Evolutionary conservation across 768 basidiomycete genomes (phyloP), one percentile per base, ranked within the genome.

Genomic region (Phylloporus arenicola): DNA sequence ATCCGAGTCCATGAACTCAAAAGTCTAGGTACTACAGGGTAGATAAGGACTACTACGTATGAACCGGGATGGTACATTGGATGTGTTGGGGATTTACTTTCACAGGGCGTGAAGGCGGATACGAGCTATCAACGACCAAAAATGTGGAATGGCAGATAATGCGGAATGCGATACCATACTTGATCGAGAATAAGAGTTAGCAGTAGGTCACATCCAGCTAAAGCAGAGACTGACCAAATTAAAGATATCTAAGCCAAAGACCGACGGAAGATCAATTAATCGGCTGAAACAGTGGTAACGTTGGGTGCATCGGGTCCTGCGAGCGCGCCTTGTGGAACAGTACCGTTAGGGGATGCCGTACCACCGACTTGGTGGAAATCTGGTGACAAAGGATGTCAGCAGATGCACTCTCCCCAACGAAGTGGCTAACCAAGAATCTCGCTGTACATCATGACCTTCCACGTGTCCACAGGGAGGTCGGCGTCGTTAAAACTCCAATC

Each of bases 401-500:
- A 20, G 16, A 48, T n/a, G 33, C 42, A 14, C 31, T 13, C 17
- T 41, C 11, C 17, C 6, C 11, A 30, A n/a, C 9, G 20, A 43
- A 24, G 20, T 44, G 16, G 70, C 85, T 55, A 62, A 92, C 93
- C 92, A 12, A 97, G 76, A 56, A 97, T 98, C 71, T 99, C 95
- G 61, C 86, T 88, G 75, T 98, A 98, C 95, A 99, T 99, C 96
- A 99, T 99, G 64, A 96, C 95, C 72, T 97, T 98, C 96, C 96
- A 99, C 1, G 92, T 95, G 63, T 99, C 96, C 11, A 98, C 89
- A 0, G 96, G 96, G 40, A 99, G 76, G 68, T 99, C 96, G 17
- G 96, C 96, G 57, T 99, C 96, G 69, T 99, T 99, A 81, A 99
- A 99, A 62, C 86, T 89, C 96, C 96, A 99, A 70, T 99, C 96